Evolutionary conservation across 257 asterid genomes (phyloP), one percentile per base, ranked within the genome.

Genomic region (Jacaranda copaia): DNA sequence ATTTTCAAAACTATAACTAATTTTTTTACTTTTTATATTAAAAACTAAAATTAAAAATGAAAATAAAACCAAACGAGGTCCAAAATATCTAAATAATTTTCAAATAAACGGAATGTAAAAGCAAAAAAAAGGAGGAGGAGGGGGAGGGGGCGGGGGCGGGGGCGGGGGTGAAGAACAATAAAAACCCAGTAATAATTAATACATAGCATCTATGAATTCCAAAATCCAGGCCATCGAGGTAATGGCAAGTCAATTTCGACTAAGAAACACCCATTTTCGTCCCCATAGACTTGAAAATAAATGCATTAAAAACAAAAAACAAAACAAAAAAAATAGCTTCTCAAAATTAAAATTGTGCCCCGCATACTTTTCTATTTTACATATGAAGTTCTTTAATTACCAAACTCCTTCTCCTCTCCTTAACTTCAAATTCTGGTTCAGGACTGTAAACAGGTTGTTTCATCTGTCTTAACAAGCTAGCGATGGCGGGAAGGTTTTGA

Each of bases 401-500:
- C 72, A 78, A 58, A 71, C 81, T 69, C 18, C 36, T 63, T 18
- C 77, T 51, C 72, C 48, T 57, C 46, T 59, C 75, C 76, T 7
- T 62, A 45, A 49, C 70, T 81, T 66, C 79, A 64, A 38, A 68
- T 18, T 66, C 84, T 18, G 58, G 73, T 48, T 40, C 68, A 72
- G 3, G 10, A 18, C 39, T 13, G 7, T 6, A 53, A 61, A 61
- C 36, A 48, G 52, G 20, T 52, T 48, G 80, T 63, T 77, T 70
- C 56, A 51, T 61, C 49, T 76, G 63, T 20, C 67, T 72, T 48
- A 62, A 63, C 71, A 82, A 38, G 78, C 66, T 57, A 38, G 78
- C 64, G 52, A 77, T 57, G 80, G 56, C 75, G 0, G 93, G 87
- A 57, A 85, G 68, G 57, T 80, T 87, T 15, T 77, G 87, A 14